These are phyloP conservation scores for Candida ficus DNA, from an alignment of 805 yeast species.

Conservation along the genomic window DNA sequence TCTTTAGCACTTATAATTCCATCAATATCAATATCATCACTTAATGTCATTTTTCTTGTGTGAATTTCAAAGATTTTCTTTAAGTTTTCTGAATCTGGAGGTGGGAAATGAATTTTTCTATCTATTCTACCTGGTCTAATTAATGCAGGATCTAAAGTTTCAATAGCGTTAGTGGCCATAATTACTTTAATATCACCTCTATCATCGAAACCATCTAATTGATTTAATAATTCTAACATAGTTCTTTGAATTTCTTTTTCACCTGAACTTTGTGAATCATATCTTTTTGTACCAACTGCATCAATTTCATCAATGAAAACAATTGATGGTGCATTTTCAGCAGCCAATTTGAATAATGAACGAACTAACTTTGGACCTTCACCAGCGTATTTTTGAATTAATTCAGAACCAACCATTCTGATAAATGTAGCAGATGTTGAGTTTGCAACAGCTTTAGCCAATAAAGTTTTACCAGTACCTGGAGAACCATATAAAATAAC, in stretches of 20 bases:
- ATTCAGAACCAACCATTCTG: conserved; percentile 94
- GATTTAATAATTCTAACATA: conserved; percentile 92
- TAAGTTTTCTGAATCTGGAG: conserved; percentile 89
- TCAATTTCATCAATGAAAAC: conserved; percentile 98
- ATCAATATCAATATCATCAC: conserved; percentile 83
- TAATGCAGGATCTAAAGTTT: conserved; percentile 90
- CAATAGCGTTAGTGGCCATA: conserved; percentile 97
- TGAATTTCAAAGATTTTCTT: conserved; percentile 90
- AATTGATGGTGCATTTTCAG: conserved; percentile 96
- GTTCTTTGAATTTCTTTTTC: conserved; percentile 97
- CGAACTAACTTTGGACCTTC: conserved; percentile 95
- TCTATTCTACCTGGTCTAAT: conserved; percentile 97
- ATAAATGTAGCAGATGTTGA: conserved; percentile 95
- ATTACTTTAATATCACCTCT: conserved; percentile 96
- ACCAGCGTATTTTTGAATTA: conserved; percentile 94
- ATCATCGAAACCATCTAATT: conserved; percentile 95
- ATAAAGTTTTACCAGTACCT: conserved; percentile 93
- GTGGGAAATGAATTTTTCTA: conserved; percentile 91
- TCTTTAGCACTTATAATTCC: conserved; percentile 87
- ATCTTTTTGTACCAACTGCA: conserved; percentile 98
- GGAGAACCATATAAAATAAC: conserved; percentile 97
- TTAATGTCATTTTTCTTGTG: conserved; percentile 87
- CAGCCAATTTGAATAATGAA: conserved; percentile 94
- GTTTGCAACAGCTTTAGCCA: conserved; percentile 97
- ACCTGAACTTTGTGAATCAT: conserved; percentile 85